Evolutionary conservation across 495 filamentous ascomycete species (phyloP).

Genomic region (Aspergillus sclerotiicarbonarius): DNA sequence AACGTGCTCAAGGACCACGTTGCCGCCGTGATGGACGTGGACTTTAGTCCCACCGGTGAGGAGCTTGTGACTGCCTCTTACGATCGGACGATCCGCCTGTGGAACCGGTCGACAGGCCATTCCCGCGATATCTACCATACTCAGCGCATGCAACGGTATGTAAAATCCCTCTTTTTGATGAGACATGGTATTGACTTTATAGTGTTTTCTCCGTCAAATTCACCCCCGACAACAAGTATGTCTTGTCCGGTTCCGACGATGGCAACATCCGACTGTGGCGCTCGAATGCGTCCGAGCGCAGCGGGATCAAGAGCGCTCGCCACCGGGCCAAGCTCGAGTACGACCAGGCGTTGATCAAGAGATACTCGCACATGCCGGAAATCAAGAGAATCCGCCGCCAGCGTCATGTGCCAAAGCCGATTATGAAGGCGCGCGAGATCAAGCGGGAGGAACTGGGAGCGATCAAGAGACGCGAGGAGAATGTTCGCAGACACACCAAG

Average conservation of each 20-base stretch:
- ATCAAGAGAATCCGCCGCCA: conserved; percentile 87
- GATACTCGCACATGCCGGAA: conserved; percentile 95
- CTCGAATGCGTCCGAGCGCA: conserved; percentile 78
- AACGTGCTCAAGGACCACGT: conserved; percentile 98
- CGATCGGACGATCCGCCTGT: conserved; percentile 77
- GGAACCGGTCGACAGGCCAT: conserved; percentile 75
- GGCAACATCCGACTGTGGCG: conserved; percentile 94
- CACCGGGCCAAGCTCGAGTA: conserved; percentile 90
- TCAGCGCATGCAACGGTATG: conserved; percentile 84
- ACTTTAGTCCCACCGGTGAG: conserved; percentile 91
- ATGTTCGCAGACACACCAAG: conserved; percentile 85
- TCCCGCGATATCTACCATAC: conserved; percentile 95
- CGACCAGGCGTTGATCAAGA: conserved; percentile 75
- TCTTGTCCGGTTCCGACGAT: conserved; percentile 86
- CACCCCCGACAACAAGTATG: conserved; percentile 84
- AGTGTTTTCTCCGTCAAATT: conserved; percentile 82
- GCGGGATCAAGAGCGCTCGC: conserved; percentile 77
- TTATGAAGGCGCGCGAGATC: conserved; percentile 98
- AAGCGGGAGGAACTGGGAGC: conserved; percentile 85
- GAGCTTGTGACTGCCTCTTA: conserved; percentile 91
- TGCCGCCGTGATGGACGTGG: conserved; percentile 93
- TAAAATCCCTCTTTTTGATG: neutral
- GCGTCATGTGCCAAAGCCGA: conserved; percentile 84
- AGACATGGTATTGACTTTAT: conserved; percentile 5
- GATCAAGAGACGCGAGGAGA: conserved; percentile 89